A percentile compares a stretch with the other conserved stretches of the same genome.
phyloP scores from a whole-genome alignment of 2,329 filamentous ascomycete species.

The Incumbomyces lentus region DNA sequence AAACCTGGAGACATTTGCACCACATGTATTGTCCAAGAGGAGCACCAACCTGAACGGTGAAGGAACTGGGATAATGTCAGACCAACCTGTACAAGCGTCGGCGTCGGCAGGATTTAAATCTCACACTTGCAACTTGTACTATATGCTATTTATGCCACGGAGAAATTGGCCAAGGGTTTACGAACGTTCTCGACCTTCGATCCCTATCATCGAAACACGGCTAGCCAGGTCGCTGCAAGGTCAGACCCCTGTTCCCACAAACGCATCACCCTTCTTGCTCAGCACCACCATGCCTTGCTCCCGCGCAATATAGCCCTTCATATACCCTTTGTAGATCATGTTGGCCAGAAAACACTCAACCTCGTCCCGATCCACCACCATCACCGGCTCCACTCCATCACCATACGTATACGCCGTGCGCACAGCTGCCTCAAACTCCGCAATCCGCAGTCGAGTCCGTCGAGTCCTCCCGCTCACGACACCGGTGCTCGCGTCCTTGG shows the following conservation, averaged over 20 bases:
- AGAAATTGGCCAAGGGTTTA: no score
- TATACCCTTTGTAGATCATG: conserved; percentile 94
- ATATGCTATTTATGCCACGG: no score
- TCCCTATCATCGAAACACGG: no score
- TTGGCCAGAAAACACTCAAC: conserved; percentile 92
- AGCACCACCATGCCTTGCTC: conserved; percentile 83
- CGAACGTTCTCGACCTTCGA: no score
- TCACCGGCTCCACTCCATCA: conserved; percentile 26
- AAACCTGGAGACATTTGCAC: no score
- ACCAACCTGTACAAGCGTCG: neutral
- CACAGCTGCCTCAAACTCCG: conserved; percentile 77
- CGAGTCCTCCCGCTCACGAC: conserved; percentile 35
- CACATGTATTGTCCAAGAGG: no score
- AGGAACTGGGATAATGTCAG: no score
- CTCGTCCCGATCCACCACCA: conserved; percentile 72
- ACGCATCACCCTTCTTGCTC: conserved; percentile 75
- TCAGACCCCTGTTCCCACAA: conserved; percentile 66
- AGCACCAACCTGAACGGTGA: no score
- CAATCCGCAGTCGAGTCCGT: conserved; percentile 66
- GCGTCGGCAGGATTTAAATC: neutral
- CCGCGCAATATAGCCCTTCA: conserved; percentile 96
- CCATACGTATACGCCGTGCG: conserved; percentile 52
- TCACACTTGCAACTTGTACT: neutral
- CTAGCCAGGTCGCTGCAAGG: neutral
- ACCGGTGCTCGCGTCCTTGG: conserved; percentile 52